Percentiles rank a stretch among this genome's conserved stretches.
phyloP scores from a whole-genome alignment of 768 basidiomycete genomes.

The Lactifluus hygrophoroides region DNA sequence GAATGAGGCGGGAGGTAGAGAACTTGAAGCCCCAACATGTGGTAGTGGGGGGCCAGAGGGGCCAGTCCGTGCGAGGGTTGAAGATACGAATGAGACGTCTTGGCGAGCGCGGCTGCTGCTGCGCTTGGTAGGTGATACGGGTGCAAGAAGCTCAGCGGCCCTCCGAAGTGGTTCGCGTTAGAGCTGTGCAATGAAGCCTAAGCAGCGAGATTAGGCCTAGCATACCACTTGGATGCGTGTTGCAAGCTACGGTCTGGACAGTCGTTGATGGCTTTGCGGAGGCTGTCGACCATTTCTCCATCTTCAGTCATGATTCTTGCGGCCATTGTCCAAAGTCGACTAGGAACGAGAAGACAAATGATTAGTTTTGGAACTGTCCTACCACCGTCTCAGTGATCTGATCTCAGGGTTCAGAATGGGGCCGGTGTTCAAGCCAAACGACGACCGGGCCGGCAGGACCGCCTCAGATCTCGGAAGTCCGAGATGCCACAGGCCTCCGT shows the following conservation, averaged over 20 bases:
- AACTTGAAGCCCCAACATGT: constrained; percentile 9
- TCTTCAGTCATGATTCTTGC: constrained; percentile 30
- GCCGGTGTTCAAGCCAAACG: too few relatives aligned
- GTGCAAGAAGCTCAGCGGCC: constrained; percentile 69
- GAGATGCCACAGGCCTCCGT: too few relatives aligned
- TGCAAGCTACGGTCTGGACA: constrained; percentile 65
- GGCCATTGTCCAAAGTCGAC: too few relatives aligned
- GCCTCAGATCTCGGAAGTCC: too few relatives aligned
- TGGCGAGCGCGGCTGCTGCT: constrained; percentile 20
- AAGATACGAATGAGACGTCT: constrained; percentile 42
- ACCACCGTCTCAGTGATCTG: too few relatives aligned
- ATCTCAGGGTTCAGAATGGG: too few relatives aligned
- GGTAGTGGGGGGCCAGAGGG: too few relatives aligned
- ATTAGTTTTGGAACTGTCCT: too few relatives aligned
- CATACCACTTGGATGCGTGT: constrained; percentile 72
- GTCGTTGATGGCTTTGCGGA: constrained; percentile 58
- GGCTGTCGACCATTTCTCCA: constrained; percentile 41
- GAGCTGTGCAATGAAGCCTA: too few relatives aligned
- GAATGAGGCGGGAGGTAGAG: constrained; percentile 11
- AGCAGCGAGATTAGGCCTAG: too few relatives aligned
- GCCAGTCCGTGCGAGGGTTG: constrained; percentile 41
- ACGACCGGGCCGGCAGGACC: too few relatives aligned
- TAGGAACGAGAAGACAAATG: too few relatives aligned
- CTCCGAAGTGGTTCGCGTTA: constrained; percentile 37
- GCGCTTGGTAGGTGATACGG: constrained; percentile 40